A percentile compares a stretch with the other conserved stretches of the same genome.
These are phyloP conservation scores for Miscanthus lutarioriparius DNA, from an alignment of 176 grass and related monocot genomes.

Conservation along the genomic window DNA sequence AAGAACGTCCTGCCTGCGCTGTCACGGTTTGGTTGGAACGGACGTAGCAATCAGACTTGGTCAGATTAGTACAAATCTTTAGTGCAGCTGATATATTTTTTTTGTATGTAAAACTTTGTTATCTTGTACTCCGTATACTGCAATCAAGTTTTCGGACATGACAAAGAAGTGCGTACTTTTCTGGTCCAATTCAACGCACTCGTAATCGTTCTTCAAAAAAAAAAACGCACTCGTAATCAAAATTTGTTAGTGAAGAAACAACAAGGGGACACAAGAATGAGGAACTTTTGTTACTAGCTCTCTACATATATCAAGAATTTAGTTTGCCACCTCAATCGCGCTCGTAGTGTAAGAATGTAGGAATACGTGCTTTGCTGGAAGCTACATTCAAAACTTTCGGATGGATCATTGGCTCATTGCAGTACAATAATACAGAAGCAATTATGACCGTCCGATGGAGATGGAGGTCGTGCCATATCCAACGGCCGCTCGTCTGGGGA, in stretches of 20 bases:
- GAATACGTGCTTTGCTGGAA: no score
- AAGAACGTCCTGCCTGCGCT: not conserved
- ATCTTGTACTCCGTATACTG: not conserved
- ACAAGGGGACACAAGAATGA: not conserved
- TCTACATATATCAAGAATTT: not conserved
- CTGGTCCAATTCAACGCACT: not conserved
- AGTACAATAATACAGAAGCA: no score
- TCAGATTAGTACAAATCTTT: not conserved
- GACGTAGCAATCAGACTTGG: not conserved
- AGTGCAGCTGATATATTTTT: not conserved
- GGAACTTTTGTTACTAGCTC: not conserved
- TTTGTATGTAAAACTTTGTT: not conserved
- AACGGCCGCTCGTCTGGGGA: no score
- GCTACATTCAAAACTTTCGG: no score
- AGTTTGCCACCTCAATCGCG: no score
- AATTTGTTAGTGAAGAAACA: not conserved
- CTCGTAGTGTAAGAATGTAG: no score
- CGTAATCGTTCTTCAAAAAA: no score
- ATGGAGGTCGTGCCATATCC: no score
- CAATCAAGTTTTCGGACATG: not conserved
- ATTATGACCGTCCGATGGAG: no score
- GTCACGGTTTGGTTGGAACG: conserved; percentile 17
- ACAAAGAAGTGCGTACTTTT: not conserved
- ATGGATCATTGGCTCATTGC: no score
- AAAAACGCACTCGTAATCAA: not conserved